These are phyloP conservation scores for Candida sanyaensis DNA, from an alignment of 1,139 yeast species.

Conservation along the genomic window DNA sequence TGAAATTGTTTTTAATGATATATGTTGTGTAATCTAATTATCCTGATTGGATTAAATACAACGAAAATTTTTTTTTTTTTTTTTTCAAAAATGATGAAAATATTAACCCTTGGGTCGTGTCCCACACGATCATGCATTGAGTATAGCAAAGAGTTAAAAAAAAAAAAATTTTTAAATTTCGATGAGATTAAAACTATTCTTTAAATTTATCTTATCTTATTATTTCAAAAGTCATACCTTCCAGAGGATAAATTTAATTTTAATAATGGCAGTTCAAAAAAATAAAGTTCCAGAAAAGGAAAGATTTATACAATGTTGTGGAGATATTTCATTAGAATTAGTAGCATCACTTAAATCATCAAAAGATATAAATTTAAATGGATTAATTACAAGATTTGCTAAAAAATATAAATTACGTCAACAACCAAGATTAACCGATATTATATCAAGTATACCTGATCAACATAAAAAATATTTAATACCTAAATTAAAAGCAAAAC, in stretches of 20 bases:
- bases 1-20: not conserved
- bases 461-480: conserved; percentile 88
- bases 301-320: conserved; percentile 88
- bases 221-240: too few species aligned
- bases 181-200: too few species aligned
- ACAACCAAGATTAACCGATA: conserved; percentile 94
- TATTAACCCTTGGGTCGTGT: not conserved
- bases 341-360: conserved; percentile 75
- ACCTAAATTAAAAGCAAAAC: conserved; percentile 95
- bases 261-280: conserved; percentile 32
- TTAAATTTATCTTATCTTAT: too few species aligned
- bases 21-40: not conserved
- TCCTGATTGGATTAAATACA: not conserved
- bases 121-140: not conserved
- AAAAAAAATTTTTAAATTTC: not conserved
- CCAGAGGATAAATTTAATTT: too few species aligned
- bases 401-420: conserved; percentile 88
- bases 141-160: too few species aligned
- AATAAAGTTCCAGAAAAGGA: conserved; percentile 79
- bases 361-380: conserved; percentile 86
- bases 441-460: conserved; percentile 93
- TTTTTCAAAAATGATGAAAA: not conserved
- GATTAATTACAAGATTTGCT: conserved; percentile 80
- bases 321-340: conserved; percentile 87
- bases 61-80: not conserved